Evolutionary conservation across 75 land plant species (phyloP).

Genomic region (Cunninghamia lanceolata): DNA sequence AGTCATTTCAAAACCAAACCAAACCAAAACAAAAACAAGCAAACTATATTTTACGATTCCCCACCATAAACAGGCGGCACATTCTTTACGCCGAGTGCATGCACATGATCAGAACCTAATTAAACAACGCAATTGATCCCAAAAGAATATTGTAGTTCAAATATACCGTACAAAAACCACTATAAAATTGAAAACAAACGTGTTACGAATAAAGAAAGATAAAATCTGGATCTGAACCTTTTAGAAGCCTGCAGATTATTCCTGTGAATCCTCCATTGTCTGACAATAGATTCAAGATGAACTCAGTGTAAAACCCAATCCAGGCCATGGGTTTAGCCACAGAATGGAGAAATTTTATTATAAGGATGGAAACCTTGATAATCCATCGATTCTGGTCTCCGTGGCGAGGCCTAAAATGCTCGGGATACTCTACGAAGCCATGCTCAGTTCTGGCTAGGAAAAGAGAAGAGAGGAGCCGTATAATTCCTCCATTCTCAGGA

Average conservation of each 20-base stretch:
- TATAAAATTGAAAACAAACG: background rate
- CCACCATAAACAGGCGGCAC: too few species aligned
- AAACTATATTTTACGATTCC: too few species aligned
- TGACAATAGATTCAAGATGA: constrained; percentile 45
- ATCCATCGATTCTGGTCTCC: constrained; percentile 47
- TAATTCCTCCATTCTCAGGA: constrained; percentile 10
- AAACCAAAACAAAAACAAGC: background rate
- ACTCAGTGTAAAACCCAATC: constrained; percentile 40
- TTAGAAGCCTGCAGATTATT: constrained; percentile 32
- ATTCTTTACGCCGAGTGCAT: too few species aligned
- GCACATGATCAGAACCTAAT: too few species aligned
- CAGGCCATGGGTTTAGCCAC: constrained; percentile 39
- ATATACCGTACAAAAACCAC: background rate
- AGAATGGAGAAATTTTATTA: constrained; percentile 27
- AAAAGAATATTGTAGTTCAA: too few species aligned
- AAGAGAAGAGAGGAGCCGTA: background rate
- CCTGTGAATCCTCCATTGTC: constrained; percentile 38
- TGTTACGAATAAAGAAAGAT: background rate
- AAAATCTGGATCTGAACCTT: constrained; percentile 21
- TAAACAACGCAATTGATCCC: background rate
- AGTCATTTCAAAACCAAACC: background rate
- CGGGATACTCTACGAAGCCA: constrained; percentile 1
- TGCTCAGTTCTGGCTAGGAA: background rate
- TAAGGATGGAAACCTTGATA: constrained; percentile 45
- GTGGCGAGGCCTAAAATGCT: background rate